These are phyloP conservation scores for Aspergillus baeticus DNA, from an alignment of 495 filamentous ascomycete genomes.

Conservation along the genomic window DNA sequence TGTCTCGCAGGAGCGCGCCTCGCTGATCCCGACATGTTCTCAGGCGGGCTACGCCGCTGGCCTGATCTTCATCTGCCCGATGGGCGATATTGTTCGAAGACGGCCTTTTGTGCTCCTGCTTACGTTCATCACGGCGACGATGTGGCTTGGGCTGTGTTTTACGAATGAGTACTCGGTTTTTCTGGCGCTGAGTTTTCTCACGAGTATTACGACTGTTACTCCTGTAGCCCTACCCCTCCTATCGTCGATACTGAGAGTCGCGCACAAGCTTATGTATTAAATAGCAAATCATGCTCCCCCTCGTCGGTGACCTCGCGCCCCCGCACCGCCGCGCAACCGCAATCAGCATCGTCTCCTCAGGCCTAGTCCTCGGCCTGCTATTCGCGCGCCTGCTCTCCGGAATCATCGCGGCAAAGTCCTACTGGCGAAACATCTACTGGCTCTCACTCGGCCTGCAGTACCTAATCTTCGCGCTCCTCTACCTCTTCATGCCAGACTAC, in stretches of 20 bases:
- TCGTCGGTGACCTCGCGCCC: constrained; percentile 80
- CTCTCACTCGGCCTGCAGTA: constrained; percentile 72
- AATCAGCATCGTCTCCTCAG: constrained; percentile 71
- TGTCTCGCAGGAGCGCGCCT: constrained; percentile 56
- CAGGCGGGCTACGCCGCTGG: constrained; percentile 81
- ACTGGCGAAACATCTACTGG: constrained; percentile 82
- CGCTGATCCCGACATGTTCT: constrained; percentile 70
- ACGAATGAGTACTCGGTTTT: constrained; percentile 65
- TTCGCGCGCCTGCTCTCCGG: constrained; percentile 76
- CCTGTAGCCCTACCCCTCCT: constrained; percentile 42
- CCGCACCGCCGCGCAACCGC: constrained; percentile 46
- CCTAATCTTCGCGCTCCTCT: constrained; percentile 64
- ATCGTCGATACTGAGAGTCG: too few species aligned
- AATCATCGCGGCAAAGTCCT: constrained; percentile 65
- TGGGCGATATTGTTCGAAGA: constrained; percentile 72
- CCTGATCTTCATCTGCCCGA: constrained; percentile 71
- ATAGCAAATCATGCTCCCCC: constrained; percentile 74
- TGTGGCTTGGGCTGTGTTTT: constrained; percentile 69
- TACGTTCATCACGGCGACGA: constrained; percentile 62
- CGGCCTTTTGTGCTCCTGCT: constrained; percentile 67
- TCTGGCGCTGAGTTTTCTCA: constrained; percentile 65
- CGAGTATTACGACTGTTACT: constrained; percentile 75
- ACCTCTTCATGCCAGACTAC: constrained; percentile 78
- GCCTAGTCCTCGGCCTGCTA: constrained; percentile 73
- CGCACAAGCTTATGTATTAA: too few species aligned